Base-by-base conservation (phyloP, 306 rosid species). In the Quercus aquifolioides region DNA sequence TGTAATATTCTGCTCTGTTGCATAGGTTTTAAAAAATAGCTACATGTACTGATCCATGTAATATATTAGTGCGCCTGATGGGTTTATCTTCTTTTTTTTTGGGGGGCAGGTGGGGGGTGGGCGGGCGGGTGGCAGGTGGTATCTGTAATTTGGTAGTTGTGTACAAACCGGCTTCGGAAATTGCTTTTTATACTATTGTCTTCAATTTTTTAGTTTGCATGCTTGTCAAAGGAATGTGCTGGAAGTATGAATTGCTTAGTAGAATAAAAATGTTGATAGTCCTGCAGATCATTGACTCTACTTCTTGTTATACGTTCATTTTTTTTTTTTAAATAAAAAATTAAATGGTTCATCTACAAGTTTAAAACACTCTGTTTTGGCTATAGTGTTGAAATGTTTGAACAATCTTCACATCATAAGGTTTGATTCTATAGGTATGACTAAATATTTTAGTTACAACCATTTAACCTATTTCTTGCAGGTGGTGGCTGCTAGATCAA, bases 401-500 rank as follows among this genome's bases (percentile, higher is more conserved):
- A 28, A 20, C 43, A 63, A 63, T 63, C 43, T 63, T 28, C 6
- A 12, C 19, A 13, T 63, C 41, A 28, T 63, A 63, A 28, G 6
- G 38, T 63, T 63, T 63, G 69, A 18, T 63, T 28, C 41, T 17
- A 15, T 19, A 1, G 10, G 41, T 20, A 33, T 18, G 19, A 31
- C 25, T 2, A 67, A 67, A 67, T 67, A 19, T 17, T 33, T 67
- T 33, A 38, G 38, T 52, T 71, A 25, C 55, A 74, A 75, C 33
- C 63, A 77, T 73, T 80, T 35, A 77, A 80, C 76, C 72, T 78
- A 76, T 71, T 60, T 38, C 71, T 84, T 75, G 78, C 84, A 95
- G 99, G 92, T 95, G 58, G 87, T 77, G 94, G 97, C 72, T 73
- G 97, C 97, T 64, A 86, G 97, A 90, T 82, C 94, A 55, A 81